A percentile compares a stretch with the other conserved stretches of the same genome.
phyloP scores from a whole-genome alignment of 1,139 yeast genomes.

The Chernovozyma sophiae-reginae region DNA sequence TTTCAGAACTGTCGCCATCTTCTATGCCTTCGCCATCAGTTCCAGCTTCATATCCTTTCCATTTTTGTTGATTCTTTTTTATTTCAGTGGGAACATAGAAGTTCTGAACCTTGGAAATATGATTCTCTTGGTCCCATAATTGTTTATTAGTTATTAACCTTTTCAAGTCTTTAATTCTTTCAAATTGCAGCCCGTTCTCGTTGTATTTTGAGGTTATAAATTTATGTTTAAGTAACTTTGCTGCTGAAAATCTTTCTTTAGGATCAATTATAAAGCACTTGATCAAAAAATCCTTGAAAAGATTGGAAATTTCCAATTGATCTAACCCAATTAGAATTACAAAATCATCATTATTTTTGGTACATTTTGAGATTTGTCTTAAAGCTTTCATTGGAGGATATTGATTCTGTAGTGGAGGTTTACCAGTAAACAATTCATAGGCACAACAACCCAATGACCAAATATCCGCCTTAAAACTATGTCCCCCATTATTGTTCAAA shows the following conservation, averaged over 20 bases:
- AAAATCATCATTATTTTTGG: conserved; percentile 27
- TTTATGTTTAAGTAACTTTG: conserved; percentile 53
- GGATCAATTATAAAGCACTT: conserved; percentile 66
- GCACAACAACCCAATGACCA: conserved; percentile 96
- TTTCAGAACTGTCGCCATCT: conserved; percentile 2
- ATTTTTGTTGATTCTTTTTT: conserved; percentile 30
- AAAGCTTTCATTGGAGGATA: conserved; percentile 80
- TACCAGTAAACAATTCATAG: conserved; percentile 76
- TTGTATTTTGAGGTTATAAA: conserved; percentile 39
- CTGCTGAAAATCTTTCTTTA: conserved; percentile 52
- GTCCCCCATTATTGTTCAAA: conserved; percentile 68
- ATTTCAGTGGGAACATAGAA: conserved; percentile 41
- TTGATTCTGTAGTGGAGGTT: conserved; percentile 71
- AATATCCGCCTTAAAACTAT: conserved; percentile 83
- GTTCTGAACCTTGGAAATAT: conserved; percentile 27
- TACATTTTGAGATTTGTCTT: conserved; percentile 40
- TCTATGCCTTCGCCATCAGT: conserved; percentile 8
- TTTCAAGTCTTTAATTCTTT: conserved; percentile 21
- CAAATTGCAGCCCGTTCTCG: conserved; percentile 10
- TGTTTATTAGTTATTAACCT: conserved; percentile 34
- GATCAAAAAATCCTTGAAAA: conserved; percentile 55
- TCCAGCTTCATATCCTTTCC: conserved; percentile 20
- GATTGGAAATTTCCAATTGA: conserved; percentile 19
- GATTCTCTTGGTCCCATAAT: conserved; percentile 42
- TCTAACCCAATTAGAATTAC: conserved; percentile 26